phyloP scores from a whole-genome alignment of 345 rosid species.

The Ricinus communis region DNA sequence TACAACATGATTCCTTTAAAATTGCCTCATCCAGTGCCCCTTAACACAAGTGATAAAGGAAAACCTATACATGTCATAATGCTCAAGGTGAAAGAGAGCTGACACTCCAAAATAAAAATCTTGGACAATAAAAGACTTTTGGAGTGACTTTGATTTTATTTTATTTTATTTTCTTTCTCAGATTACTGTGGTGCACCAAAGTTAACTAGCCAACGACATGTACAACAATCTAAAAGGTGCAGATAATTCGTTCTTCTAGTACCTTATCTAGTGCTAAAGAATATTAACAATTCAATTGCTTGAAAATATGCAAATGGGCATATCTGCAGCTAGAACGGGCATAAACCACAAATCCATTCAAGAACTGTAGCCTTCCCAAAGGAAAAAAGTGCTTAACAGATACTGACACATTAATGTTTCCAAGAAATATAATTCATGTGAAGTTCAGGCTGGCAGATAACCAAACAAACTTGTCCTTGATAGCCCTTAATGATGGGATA shows the following conservation, averaged over 20 bases:
- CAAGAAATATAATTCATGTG: no score
- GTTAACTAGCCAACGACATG: background rate
- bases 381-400: background rate
- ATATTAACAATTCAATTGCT: background rate
- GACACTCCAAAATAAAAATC: background rate
- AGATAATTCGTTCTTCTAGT: background rate
- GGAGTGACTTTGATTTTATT: background rate
- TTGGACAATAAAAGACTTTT: background rate
- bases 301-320: background rate
- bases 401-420: no score
- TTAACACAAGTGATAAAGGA: background rate
- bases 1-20: background rate
- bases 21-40: background rate
- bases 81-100: background rate
- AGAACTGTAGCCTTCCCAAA: background rate
- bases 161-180: no score
- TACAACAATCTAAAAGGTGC: background rate
- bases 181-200: conserved; percentile 2
- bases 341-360: background rate
- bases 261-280: background rate
- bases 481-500: background rate
- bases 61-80: background rate
- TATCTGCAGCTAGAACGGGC: background rate
- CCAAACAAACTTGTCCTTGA: background rate
- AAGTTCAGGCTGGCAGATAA: background rate